Percentiles rank a stretch among this genome's conserved stretches.
Conservation (phyloP, 495 filamentous ascomycete genomes). For the Parathielavia appendiculata region DNA sequence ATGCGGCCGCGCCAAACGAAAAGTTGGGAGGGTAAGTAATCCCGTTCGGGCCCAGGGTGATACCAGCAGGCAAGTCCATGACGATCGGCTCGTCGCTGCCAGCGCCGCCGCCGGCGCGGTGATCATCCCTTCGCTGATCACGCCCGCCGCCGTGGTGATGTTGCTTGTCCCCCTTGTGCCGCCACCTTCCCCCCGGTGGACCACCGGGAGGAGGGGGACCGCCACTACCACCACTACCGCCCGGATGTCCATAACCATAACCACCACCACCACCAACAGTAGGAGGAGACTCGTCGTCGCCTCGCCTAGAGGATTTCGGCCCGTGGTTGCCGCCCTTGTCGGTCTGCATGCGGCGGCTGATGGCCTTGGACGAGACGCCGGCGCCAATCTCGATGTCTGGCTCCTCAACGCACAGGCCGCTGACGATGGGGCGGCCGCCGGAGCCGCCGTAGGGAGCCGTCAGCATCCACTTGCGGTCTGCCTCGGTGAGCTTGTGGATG, state of each 20-base stretch:
- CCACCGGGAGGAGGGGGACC: background rate
- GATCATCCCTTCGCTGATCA: slow-evolving; percentile 36
- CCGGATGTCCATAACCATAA: slow-evolving; percentile 32
- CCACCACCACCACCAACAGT: slow-evolving; percentile 40
- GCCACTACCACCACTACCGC: slow-evolving; percentile 33
- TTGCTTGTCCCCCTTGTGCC: slow-evolving; percentile 38
- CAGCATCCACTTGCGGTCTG: slow-evolving; percentile 95
- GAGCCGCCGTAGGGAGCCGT: slow-evolving; percentile 90
- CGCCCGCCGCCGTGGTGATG: slow-evolving; percentile 39
- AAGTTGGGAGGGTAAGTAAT: slow-evolving; percentile 49
- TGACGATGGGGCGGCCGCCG: slow-evolving; percentile 73
- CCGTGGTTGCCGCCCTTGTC: slow-evolving; percentile 70
- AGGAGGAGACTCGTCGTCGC: slow-evolving; percentile 40
- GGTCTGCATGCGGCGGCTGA: slow-evolving; percentile 75
- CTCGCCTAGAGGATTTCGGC: slow-evolving; percentile 59
- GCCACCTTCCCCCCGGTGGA: slow-evolving; percentile 33
- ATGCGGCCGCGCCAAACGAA: slow-evolving; percentile 14
- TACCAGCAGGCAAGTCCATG: slow-evolving; percentile 56
- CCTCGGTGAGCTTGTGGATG: slow-evolving; percentile 85
- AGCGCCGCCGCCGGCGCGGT: slow-evolving; percentile 26
- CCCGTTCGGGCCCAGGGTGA: slow-evolving; percentile 54
- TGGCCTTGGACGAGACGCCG: slow-evolving; percentile 93
- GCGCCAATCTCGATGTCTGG: slow-evolving; percentile 98
- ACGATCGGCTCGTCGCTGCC: slow-evolving; percentile 47
- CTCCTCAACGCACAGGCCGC: slow-evolving; percentile 87